Evolutionary conservation across 2,329 filamentous ascomycete species (phyloP), one percentile per base, ranked within the genome.

Genomic region (Cytospora mali): DNA sequence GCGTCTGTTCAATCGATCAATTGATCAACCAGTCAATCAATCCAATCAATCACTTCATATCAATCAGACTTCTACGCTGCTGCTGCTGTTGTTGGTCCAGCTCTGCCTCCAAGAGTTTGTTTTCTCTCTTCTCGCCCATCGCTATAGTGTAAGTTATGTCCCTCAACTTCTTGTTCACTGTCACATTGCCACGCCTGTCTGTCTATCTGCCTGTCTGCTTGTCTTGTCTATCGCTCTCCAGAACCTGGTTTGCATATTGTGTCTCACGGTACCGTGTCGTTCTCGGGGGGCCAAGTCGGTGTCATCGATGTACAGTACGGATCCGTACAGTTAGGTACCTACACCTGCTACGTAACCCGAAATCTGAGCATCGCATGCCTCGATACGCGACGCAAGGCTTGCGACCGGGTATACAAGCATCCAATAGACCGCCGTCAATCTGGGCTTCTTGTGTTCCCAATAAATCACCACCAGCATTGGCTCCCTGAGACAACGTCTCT

Each of bases 111-210:
- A n/a, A 25, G 35, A 6, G 21, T 54, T 49, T 52, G 55, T 39
- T n/a, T 65, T 63, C 56, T 63, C 56, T 58, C 57, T 65, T 64
- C 61, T 58, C 25, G 57, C 61, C 64, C 61, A 58, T 65, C 57
- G 64, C 61, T 65, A 65, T 58, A 52, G 60, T 53, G 63, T 65
- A 50, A 62, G 63, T 64, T 25, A n/a, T 42, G 18, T 49, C 13
- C 56, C 53, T n/a, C 13, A 54, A n/a, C 39, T 25, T 29, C 35
- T 46, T 39, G 23, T 18, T 35, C 51, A n/a, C 25, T 35, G 23
- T 51, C 31, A 42, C 29, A 42, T n/a, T 46, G 42, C 23, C 42
- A 46, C 42, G 6, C 21, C 10, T 46, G 42, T 23, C 42, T n/a
- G 35, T 46, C 42, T n/a, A n/a, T n/a, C n/a, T n/a, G n/a, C n/a